phyloP scores from a whole-genome alignment of 2,329 filamentous ascomycete species.

The Fusarium sp. region DNA sequence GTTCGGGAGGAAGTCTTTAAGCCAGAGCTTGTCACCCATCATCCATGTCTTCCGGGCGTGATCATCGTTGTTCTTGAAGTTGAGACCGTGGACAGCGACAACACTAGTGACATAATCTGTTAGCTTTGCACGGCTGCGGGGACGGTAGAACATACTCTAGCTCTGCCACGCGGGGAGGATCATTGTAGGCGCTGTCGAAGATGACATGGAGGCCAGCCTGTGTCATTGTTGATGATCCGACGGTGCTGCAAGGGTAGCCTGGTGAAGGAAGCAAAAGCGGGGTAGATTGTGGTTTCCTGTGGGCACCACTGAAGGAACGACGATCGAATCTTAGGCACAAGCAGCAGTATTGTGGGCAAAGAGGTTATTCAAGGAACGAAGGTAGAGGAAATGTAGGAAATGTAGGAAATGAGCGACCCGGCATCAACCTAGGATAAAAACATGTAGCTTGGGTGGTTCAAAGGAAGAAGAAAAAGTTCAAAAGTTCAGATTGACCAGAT shows the following conservation, averaged over 20 bases:
- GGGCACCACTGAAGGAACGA: not conserved
- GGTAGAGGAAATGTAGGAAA: not conserved
- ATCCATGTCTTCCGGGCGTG: not conserved
- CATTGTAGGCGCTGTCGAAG: not conserved
- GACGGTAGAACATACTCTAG: not conserved
- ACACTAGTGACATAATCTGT: not conserved
- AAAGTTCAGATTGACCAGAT: not conserved
- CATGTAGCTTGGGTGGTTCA: not conserved
- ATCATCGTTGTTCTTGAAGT: not conserved
- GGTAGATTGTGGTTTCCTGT: not conserved
- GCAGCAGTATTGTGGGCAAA: not conserved
- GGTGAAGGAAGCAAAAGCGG: not conserved
- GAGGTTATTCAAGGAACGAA: no score
- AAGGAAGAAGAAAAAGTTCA: not conserved
- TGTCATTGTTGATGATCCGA: not conserved
- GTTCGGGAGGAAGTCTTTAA: not conserved
- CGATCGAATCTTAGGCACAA: not conserved
- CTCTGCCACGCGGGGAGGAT: not conserved
- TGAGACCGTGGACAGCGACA: not conserved
- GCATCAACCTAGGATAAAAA: not conserved
- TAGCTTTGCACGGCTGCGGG: not conserved
- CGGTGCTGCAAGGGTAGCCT: not conserved
- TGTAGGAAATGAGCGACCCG: not conserved
- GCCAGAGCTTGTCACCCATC: not conserved
- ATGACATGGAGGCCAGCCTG: not conserved